These are phyloP conservation scores for Cladosporium halotolerans DNA, from an alignment of 2,329 filamentous ascomycete genomes.

Conservation along the genomic window DNA sequence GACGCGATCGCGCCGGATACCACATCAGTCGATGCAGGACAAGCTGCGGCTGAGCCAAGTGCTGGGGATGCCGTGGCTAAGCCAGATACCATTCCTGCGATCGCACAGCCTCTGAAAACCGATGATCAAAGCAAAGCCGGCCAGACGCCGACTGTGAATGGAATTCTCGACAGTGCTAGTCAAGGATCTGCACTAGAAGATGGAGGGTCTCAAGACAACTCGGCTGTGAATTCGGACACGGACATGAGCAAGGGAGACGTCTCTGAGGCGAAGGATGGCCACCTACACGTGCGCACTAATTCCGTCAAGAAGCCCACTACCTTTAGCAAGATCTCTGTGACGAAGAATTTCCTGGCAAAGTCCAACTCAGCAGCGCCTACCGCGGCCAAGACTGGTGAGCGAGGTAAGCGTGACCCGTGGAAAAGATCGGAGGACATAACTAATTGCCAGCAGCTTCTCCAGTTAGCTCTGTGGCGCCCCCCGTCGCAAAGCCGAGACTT, in stretches of 20 bases:
- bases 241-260: slow-evolving; percentile 59
- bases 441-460: slow-evolving; percentile 15
- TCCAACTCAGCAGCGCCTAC: slow-evolving; percentile 48
- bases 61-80: slow-evolving; percentile 25
- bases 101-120: slow-evolving; percentile 1
- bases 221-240: slow-evolving; percentile 69
- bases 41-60: slow-evolving; percentile 26
- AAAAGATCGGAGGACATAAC: slow-evolving; percentile 3
- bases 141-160: slow-evolving; percentile 4
- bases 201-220: slow-evolving; percentile 53
- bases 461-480: slow-evolving; percentile 44
- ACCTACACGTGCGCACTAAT: slow-evolving; percentile 50
- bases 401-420: slow-evolving; percentile 14
- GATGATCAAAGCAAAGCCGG: slow-evolving; percentile 7
- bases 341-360: slow-evolving; percentile 79
- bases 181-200: slow-evolving; percentile 44
- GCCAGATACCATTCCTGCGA: slow-evolving; percentile 10
- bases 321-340: slow-evolving; percentile 82
- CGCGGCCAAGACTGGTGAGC: slow-evolving; percentile 17
- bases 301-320: slow-evolving; percentile 67
- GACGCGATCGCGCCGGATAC: slow-evolving; percentile 1
- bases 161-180: slow-evolving; percentile 17
- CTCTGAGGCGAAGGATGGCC: slow-evolving; percentile 49
- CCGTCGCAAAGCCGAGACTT: slow-evolving; percentile 55
- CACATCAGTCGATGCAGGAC: slow-evolving; percentile 11